phyloP scores from a whole-genome alignment of 495 filamentous ascomycete species.

The Penicillium desertorum region DNA sequence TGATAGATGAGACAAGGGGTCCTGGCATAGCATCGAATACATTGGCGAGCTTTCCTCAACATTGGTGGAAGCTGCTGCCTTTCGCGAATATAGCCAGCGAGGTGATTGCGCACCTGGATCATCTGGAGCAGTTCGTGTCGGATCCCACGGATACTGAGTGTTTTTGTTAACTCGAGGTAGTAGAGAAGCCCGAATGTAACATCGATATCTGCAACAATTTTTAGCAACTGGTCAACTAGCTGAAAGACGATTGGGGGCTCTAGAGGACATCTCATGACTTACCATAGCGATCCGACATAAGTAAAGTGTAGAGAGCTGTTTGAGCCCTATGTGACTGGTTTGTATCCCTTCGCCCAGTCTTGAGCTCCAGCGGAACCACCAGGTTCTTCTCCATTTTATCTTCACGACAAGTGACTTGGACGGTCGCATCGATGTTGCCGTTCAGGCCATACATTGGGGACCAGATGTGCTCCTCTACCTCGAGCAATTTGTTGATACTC shows the following conservation, averaged over 20 bases:
- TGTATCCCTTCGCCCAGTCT: constrained; percentile 81
- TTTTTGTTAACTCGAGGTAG: constrained; percentile 88
- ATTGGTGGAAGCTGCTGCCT: constrained; percentile 79
- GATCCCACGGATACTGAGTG: constrained; percentile 77
- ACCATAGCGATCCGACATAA: constrained; percentile 92
- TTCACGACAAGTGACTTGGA: constrained; percentile 82
- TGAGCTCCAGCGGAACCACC: constrained; percentile 89
- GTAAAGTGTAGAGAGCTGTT: constrained; percentile 88
- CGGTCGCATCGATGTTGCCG: constrained; percentile 97
- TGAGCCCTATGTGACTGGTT: constrained; percentile 81
- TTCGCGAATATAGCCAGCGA: constrained; percentile 81
- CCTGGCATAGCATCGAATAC: constrained; percentile 83
- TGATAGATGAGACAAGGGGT: constrained; percentile 91
- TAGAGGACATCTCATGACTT: constrained; percentile 15
- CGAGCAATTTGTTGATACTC: constrained; percentile 88
- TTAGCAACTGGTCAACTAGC: constrained; percentile 19
- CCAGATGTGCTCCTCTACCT: constrained; percentile 97
- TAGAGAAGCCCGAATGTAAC: constrained; percentile 87
- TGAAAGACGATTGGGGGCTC: background rate
- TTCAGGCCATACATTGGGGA: constrained; percentile 96
- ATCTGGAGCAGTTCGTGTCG: constrained; percentile 87
- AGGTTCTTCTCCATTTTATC: constrained; percentile 60
- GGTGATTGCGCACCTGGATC: constrained; percentile 91
- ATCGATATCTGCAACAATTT: constrained; percentile 63
- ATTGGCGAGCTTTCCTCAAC: constrained; percentile 74